Base-by-base conservation (phyloP, 2,329 filamentous ascomycete genomes). In the Dendrostoma leiphaemia region DNA sequence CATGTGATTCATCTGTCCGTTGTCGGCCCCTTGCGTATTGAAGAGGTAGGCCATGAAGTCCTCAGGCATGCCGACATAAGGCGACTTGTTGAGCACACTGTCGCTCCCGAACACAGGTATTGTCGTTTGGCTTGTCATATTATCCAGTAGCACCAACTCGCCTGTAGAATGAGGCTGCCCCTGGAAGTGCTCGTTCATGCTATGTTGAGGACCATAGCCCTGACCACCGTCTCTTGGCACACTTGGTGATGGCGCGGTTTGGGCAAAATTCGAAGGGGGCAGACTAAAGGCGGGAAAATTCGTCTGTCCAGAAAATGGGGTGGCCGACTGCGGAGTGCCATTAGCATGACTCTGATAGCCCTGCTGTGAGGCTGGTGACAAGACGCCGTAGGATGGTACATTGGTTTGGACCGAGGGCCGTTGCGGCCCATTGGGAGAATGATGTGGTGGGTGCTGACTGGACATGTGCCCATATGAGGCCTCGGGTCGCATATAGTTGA, bases 101-200 rank as follows among this genome's bases (percentile, higher is more conserved):
- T 96, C 91, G 24, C 82, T 86, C 15, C 91, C 91, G 70, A 97
- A 97, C 24, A 97, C 87, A 1, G 93, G 91, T 62, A 95, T 89
- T 4, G 89, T 85, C 53, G 84, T 86, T 15, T 79, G 77, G 65
- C 80, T 79, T 40, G 80, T 71, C 79, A 86, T 85, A 57, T 85
- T 81, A 61, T 85, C 82, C 17, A 86, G 64, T 51, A 83, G 70
- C 71, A 84, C 79, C 75, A 85, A 76, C 58, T 86, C 82, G 32
- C 73, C 72, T 2, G 73, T 67, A 5, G 74, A 66, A 35, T 78
- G 58, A 19, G 76, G 74, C 17, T 67, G 63, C 19, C 74, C 71
- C 15, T 81, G 77, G 10, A 67, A 59, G 57, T 76, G 82, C 41
- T 81, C 77, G n/a, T 56, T 50, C 26, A 46, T 44, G 23, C 43